These are phyloP conservation scores for Sphaceloma murrayae DNA, from an alignment of 2,329 filamentous ascomycete species.

Conservation along the genomic window DNA sequence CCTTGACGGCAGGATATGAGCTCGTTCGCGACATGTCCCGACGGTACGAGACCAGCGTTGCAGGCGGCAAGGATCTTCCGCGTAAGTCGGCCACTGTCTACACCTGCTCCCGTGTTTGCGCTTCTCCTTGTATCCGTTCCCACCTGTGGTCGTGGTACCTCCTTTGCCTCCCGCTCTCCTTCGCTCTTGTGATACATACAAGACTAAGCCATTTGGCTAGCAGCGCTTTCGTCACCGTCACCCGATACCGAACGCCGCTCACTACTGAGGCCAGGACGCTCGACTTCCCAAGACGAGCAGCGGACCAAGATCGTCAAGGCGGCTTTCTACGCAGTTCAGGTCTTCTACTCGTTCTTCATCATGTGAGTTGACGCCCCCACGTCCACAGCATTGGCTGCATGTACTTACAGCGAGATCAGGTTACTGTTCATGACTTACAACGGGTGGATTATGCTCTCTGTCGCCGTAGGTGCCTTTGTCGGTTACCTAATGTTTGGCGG, in stretches of 20 bases:
- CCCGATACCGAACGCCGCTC: constrained; percentile 47
- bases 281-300: constrained; percentile 50
- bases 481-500: constrained; percentile 78
- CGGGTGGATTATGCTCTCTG: constrained; percentile 90
- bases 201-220: constrained; percentile 10
- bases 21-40: constrained; percentile 67
- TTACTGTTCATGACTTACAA: constrained; percentile 99
- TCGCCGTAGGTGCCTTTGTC: constrained; percentile 77
- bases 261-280: constrained; percentile 68
- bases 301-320: constrained; percentile 71
- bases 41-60: constrained; percentile 57
- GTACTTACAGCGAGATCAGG: constrained; percentile 45
- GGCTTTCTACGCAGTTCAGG: constrained; percentile 78
- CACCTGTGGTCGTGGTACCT: background rate
- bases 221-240: constrained; percentile 6
- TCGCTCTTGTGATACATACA: background rate
- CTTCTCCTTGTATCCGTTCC: background rate
- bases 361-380: too few species aligned
- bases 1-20: constrained; percentile 87
- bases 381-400: background rate
- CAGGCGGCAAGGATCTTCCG: constrained; percentile 38
- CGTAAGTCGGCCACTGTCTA: too few species aligned
- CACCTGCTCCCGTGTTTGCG: too few species aligned
- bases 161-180: background rate
- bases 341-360: constrained; percentile 98